Percentiles rank a stretch among this genome's conserved stretches.
Conservation (phyloP, 305 asterid genomes). For the Fraxinus sp. region DNA sequence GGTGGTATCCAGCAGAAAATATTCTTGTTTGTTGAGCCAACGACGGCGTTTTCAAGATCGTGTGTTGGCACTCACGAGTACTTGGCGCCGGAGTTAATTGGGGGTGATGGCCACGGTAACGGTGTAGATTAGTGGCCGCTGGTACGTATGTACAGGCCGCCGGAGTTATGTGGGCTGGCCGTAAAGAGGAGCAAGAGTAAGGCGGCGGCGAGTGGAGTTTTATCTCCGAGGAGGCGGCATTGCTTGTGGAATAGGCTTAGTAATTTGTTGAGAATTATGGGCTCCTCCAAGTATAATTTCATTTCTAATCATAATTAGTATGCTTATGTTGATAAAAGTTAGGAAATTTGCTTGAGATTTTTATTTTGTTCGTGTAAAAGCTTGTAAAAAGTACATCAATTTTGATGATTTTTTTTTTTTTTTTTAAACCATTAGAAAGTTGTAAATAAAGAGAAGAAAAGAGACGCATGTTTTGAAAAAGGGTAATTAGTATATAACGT, state of each 20-base stretch:
- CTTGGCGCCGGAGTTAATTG: slow-evolving; percentile 70
- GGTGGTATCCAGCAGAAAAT: not conserved
- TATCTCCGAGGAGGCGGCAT: slow-evolving; percentile 53
- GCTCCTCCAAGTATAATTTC: slow-evolving; percentile 44
- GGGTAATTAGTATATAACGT: too few relatives aligned
- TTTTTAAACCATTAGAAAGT: too few relatives aligned
- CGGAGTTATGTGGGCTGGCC: slow-evolving; percentile 71
- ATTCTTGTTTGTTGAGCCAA: slow-evolving; percentile 62
- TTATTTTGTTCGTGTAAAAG: not conserved
- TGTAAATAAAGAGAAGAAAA: too few relatives aligned
- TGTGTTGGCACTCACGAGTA: slow-evolving; percentile 94
- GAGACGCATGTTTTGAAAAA: too few relatives aligned
- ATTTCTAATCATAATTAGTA: slow-evolving; percentile 67
- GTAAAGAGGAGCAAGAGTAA: slow-evolving; percentile 62
- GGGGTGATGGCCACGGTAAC: slow-evolving; percentile 78
- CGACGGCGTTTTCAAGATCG: slow-evolving; percentile 71
- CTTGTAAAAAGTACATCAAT: too few relatives aligned
- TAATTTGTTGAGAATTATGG: slow-evolving; percentile 50
- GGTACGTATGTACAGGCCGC: slow-evolving; percentile 70
- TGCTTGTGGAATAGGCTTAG: slow-evolving; percentile 67
- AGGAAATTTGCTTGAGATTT: slow-evolving; percentile 33
- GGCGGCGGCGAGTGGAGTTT: slow-evolving; percentile 38
- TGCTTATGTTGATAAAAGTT: slow-evolving; percentile 37
- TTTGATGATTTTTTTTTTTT: too few relatives aligned
- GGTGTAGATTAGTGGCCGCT: slow-evolving; percentile 96